Evolutionary conservation across 768 basidiomycete species (phyloP).

Genomic region (Rossbeevera mucosa): DNA sequence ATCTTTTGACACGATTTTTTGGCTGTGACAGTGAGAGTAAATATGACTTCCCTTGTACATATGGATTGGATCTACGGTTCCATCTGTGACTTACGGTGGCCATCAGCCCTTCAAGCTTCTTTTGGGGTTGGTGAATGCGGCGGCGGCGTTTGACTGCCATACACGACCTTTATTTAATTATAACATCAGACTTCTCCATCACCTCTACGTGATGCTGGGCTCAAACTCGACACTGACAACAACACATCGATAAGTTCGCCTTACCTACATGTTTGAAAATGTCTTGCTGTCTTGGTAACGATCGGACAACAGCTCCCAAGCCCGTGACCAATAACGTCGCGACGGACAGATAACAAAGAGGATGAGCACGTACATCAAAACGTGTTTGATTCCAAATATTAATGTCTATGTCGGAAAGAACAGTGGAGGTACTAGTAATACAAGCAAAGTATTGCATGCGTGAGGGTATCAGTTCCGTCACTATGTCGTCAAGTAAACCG

Average conservation of each 20-base stretch:
- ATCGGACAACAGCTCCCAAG: neutral
- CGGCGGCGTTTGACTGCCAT: neutral
- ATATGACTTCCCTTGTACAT: neutral
- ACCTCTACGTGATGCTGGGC: neutral
- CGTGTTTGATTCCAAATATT: neutral
- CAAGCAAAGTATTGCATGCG: conserved; percentile 17
- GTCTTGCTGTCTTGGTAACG: neutral
- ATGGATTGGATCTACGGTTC: neutral
- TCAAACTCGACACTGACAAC: neutral
- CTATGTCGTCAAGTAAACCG: conserved; percentile 8
- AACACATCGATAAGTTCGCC: neutral
- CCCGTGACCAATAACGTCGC: neutral
- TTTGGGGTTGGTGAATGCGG: conserved; percentile 8
- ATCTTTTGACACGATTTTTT: neutral
- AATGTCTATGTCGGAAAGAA: conserved; percentile 10
- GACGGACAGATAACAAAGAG: neutral
- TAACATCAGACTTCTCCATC: conserved; percentile 3
- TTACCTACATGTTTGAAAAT: neutral
- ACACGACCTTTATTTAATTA: neutral
- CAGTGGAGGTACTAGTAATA: conserved; percentile 14
- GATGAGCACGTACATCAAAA: neutral
- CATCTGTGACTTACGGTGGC: neutral
- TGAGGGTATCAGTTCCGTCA: conserved; percentile 27
- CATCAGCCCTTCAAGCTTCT: conserved; percentile 8
- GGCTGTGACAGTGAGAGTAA: neutral